Conservation (phyloP, 2,329 filamentous ascomycete species). For the Ophiostoma sp. region DNA sequence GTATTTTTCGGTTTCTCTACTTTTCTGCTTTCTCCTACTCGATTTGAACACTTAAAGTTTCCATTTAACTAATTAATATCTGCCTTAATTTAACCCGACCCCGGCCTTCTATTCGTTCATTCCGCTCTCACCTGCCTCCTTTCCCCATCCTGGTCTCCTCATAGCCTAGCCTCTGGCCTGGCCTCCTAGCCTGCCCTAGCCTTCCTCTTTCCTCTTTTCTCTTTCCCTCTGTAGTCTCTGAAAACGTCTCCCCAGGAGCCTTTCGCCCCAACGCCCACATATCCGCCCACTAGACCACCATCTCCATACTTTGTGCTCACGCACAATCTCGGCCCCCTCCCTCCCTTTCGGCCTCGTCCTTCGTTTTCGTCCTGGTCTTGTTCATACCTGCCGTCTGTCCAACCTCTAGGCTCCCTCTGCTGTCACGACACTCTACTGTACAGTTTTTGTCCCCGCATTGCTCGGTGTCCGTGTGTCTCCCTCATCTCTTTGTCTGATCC, state of each 20-base stretch:
- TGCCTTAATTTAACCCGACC: not conserved
- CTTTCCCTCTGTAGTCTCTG: not conserved
- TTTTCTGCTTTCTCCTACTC: not conserved
- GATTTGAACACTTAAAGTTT: not conserved
- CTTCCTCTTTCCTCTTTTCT: too few relatives aligned
- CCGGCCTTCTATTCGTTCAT: not conserved
- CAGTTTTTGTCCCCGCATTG: not conserved
- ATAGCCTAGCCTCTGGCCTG: not conserved
- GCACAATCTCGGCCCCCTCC: conserved; percentile 9
- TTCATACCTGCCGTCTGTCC: not conserved
- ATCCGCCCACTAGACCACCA: not conserved
- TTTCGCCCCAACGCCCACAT: not conserved
- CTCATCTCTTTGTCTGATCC: not conserved
- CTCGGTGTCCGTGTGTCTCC: not conserved
- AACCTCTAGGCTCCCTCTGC: not conserved
- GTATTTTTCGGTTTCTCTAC: not conserved
- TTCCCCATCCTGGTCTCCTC: conserved; percentile 5
- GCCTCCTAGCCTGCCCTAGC: not conserved
- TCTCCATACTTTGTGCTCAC: not conserved
- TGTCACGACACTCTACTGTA: not conserved
- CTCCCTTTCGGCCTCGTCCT: conserved; percentile 10
- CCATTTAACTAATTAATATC: not conserved
- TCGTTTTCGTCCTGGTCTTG: conserved; percentile 1
- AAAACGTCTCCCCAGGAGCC: not conserved
- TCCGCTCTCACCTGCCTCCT: conserved; percentile 6